Evolutionary conservation across 208 protist species (phyloP).

Genomic region (Crithidia fasciculata): DNA sequence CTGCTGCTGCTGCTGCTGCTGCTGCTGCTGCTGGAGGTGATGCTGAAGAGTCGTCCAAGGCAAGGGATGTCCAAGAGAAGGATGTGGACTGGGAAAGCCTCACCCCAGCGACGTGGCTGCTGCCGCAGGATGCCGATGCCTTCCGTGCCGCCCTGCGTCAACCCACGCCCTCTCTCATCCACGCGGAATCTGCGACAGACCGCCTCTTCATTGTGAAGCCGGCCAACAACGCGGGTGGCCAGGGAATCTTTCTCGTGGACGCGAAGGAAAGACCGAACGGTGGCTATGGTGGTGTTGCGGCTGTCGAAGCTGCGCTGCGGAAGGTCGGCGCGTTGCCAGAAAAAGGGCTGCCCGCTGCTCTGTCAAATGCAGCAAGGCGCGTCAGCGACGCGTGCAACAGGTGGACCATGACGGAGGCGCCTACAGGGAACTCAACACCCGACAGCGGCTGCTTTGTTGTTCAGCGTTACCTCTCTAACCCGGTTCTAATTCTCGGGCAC

Average conservation of each 20-base stretch:
- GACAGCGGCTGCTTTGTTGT: constrained; percentile 43
- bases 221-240: constrained; percentile 63
- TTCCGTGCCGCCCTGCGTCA: constrained; percentile 33
- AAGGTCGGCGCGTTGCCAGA: not conserved
- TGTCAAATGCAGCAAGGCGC: too few species aligned
- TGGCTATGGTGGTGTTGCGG: constrained; percentile 1
- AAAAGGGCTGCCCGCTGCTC: not conserved
- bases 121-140: constrained; percentile 56
- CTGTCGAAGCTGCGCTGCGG: constrained; percentile 9
- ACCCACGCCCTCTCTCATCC: too few species aligned
- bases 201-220: constrained; percentile 79
- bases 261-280: constrained; percentile 4
- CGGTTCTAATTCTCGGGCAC: constrained; percentile 83
- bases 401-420: not conserved
- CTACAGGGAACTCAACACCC: not conserved
- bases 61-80: not conserved
- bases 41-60: too few species aligned
- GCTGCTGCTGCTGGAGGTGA: too few species aligned
- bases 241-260: constrained; percentile 64
- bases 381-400: too few species aligned
- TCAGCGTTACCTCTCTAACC: constrained; percentile 80
- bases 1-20: too few species aligned
- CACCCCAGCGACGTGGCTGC: constrained; percentile 37
- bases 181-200: constrained; percentile 2
- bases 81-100: constrained; percentile 13